Evolutionary conservation across 2,329 filamentous ascomycete genomes (phyloP).

Genomic region (Ophiostoma novo-ulmi): DNA sequence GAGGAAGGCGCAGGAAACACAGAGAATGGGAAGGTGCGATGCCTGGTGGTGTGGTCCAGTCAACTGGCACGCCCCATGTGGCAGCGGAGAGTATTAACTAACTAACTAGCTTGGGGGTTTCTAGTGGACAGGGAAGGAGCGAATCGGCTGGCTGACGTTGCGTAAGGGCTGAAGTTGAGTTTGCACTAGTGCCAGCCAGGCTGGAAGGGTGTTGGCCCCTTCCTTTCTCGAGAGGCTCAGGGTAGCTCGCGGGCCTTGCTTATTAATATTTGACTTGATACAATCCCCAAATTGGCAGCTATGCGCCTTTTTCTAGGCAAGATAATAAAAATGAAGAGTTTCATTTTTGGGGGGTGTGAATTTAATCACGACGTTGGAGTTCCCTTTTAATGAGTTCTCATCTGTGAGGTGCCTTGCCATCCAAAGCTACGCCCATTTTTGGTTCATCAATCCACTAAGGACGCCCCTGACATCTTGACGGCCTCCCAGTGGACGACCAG

Average conservation of each 20-base stretch:
- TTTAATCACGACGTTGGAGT: neutral
- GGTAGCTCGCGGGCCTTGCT: neutral
- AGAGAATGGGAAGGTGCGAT: neutral
- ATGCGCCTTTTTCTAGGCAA: neutral
- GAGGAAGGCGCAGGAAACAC: constrained; percentile 1
- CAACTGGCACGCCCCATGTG: constrained; percentile 8
- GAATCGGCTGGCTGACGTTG: constrained; percentile 13
- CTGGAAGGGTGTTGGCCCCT: neutral
- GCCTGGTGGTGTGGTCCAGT: neutral
- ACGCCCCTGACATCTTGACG: neutral
- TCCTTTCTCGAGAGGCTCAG: neutral
- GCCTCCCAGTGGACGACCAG: neutral
- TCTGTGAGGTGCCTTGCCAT: neutral
- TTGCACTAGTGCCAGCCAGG: neutral
- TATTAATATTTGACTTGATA: neutral
- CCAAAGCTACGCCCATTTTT: neutral
- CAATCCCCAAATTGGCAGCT: neutral
- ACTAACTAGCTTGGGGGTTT: neutral
- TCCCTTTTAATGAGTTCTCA: too few relatives aligned
- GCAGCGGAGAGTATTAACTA: neutral
- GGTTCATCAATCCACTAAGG: neutral
- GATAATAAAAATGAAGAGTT: too few relatives aligned
- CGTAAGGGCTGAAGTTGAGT: constrained; percentile 9
- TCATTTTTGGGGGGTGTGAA: neutral
- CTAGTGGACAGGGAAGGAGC: neutral